Evolutionary conservation across 2,329 filamentous ascomycete species (phyloP).

Genomic region (Fusarium sambucinum): DNA sequence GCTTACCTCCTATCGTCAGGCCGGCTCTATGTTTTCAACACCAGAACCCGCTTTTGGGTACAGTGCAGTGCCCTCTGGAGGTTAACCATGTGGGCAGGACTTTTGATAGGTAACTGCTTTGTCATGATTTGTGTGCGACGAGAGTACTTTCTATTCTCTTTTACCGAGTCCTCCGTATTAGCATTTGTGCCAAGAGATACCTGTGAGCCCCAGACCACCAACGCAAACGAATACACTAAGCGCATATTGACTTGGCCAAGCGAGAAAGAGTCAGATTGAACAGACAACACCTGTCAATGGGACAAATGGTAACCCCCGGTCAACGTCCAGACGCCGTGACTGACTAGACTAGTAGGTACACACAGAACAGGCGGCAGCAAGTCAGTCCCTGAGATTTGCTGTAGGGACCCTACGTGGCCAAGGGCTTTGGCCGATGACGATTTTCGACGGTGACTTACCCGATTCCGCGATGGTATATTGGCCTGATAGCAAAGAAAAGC

Average conservation of each 20-base stretch:
- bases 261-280: slow-evolving; percentile 6
- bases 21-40: slow-evolving; percentile 8
- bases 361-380: not conserved
- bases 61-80: slow-evolving; percentile 12
- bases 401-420: slow-evolving; percentile 16
- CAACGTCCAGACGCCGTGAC: slow-evolving; percentile 1
- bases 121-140: not conserved
- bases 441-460: slow-evolving; percentile 23
- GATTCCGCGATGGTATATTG: slow-evolving; percentile 27
- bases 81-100: slow-evolving; percentile 4
- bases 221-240: slow-evolving; percentile 25
- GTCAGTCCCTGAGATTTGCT: slow-evolving; percentile 21
- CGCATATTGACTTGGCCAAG: slow-evolving; percentile 12
- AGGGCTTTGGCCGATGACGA: slow-evolving; percentile 30
- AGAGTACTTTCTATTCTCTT: slow-evolving; percentile 6
- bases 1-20: not conserved
- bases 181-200: slow-evolving; percentile 29
- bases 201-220: slow-evolving; percentile 25
- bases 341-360: slow-evolving; percentile 10
- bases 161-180: not conserved
- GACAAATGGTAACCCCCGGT: slow-evolving; percentile 11
- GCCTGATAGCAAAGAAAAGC: slow-evolving; percentile 1
- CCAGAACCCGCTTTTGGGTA: slow-evolving; percentile 17
- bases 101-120: slow-evolving; percentile 28
- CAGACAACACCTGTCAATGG: not conserved